Conservation (phyloP, 352 stramenopile genomes). For the Globisporangium ultimum region DNA sequence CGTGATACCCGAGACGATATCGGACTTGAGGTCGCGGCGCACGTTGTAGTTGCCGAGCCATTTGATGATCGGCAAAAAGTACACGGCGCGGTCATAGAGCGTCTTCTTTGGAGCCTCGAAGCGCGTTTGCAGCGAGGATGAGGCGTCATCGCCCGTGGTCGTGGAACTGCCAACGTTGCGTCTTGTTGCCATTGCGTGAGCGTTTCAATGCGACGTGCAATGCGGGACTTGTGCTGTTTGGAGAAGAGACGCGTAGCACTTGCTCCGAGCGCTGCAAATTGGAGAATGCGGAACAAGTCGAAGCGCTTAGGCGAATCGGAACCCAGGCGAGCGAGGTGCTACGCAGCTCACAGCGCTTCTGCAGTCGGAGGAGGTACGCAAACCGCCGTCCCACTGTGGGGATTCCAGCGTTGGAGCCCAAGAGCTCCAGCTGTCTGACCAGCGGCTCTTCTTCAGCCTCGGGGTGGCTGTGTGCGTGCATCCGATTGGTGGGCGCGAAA, state of each 20-base stretch:
- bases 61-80: slow-evolving; percentile 38
- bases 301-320: neutral
- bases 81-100: slow-evolving; percentile 6
- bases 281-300: neutral
- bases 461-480: no score
- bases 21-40: slow-evolving; percentile 46
- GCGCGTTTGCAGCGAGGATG: neutral
- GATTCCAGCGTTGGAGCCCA: no score
- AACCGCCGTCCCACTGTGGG: no score
- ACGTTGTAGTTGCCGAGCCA: slow-evolving; percentile 57
- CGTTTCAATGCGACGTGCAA: neutral
- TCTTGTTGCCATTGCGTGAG: neutral
- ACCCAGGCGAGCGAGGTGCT: neutral
- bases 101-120: neutral
- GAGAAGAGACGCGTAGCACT: neutral
- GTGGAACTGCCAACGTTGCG: neutral
- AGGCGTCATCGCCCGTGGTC: neutral
- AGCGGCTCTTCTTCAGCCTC: no score
- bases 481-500: no score
- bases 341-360: neutral
- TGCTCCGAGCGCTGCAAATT: neutral
- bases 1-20: slow-evolving; percentile 46
- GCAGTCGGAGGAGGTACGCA: no score
- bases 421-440: no score
- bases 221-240: neutral